phyloP scores from a whole-genome alignment of 441 rosid species.

The Pelargonium australe region DNA sequence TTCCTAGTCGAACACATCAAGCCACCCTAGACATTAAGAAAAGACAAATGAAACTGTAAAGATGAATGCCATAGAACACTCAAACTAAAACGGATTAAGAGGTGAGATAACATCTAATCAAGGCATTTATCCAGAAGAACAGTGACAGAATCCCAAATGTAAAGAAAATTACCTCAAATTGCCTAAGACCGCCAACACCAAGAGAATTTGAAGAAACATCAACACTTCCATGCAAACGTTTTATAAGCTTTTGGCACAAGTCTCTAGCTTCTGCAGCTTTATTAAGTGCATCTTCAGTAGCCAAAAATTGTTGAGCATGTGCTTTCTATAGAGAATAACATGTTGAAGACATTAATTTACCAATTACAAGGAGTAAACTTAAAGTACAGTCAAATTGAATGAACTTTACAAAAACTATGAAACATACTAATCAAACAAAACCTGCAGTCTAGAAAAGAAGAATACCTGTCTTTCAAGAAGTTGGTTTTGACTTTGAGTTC shows the following conservation, averaged over 20 bases:
- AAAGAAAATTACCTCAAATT: constrained; percentile 56
- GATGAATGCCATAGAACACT: background rate
- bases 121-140: background rate
- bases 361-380: constrained; percentile 5
- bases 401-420: constrained; percentile 7
- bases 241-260: constrained; percentile 56
- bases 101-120: background rate
- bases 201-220: constrained; percentile 52
- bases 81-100: background rate
- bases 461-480: constrained; percentile 90
- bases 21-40: background rate
- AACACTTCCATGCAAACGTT: constrained; percentile 64
- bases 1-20: background rate
- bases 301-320: constrained; percentile 90
- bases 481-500: constrained; percentile 79
- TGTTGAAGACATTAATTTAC: constrained; percentile 11
- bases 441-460: constrained; percentile 18
- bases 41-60: background rate
- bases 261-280: constrained; percentile 86
- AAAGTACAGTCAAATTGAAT: background rate
- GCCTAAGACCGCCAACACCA: constrained; percentile 57
- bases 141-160: constrained; percentile 1
- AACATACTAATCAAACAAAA: constrained; percentile 11
- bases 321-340: constrained; percentile 58
- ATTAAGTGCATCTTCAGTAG: constrained; percentile 83